Base-by-base conservation (phyloP, 108 stramenopile genomes). In the Nannochloropsis oceanica region DNA sequence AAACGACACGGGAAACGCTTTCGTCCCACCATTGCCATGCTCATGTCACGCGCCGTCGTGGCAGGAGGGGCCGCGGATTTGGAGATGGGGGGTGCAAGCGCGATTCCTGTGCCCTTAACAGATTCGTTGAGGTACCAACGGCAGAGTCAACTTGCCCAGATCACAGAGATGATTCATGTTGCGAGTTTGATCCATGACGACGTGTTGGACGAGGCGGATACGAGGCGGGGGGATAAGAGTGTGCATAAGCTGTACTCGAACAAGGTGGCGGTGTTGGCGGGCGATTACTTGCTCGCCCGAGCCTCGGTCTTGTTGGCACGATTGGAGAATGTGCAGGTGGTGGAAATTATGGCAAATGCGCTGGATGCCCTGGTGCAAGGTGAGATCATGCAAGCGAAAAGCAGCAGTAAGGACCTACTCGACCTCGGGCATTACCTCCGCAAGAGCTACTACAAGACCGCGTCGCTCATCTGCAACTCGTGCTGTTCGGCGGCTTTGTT, bases 131-230 rank as follows among this genome's bases (percentile, higher is more conserved):
- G 25, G 26, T 26, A 18, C 80, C n/a, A 27, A 22, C 84, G 91
- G n/a, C 95, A 95, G 88, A 94, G 92, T 11, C 95, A 96, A 88
- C 91, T 98, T 42, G 96, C 96, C 8, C 96, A 97, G 87, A 97
- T 98, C 85, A 96, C 97, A 27, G 97, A 98, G 87, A 98, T 98
- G 97, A 98, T 98, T 90, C 97, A 98, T 87, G 97, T 98, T 7
- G 97, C 97, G 12, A 94, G 94, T 0, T 89, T 98, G 14, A 98
- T 98, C 83, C 97, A 98, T 89, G 97, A 98, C 85, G 97, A 98
- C 85, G 96, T 98, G 12, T 92, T 98, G 82, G 97, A 97, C 82
- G 97, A 98, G 91, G 96, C 97, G 82, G 96, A 97, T 34, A 96
- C 95, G 26, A 93, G 97, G 44, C 89, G 97, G 26, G 97, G 97